These are phyloP conservation scores for Epicoccum nigrum DNA, from an alignment of 2,329 filamentous ascomycete genomes.

Conservation along the genomic window DNA sequence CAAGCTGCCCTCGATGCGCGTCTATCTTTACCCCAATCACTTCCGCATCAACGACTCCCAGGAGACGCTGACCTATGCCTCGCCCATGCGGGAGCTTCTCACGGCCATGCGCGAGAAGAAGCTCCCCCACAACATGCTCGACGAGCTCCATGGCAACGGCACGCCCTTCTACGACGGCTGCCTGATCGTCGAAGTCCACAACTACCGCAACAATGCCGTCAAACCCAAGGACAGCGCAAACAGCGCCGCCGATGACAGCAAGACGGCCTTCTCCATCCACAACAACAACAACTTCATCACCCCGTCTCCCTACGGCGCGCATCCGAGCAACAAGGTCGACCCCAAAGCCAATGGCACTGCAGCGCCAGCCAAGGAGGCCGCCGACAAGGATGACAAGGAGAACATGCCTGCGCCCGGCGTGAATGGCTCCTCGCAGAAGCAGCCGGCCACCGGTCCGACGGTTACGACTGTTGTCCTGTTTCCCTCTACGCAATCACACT, in stretches of 20 bases:
- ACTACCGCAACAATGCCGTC: slow-evolving; percentile 74
- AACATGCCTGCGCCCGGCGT: slow-evolving; percentile 62
- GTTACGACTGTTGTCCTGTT: slow-evolving; percentile 82
- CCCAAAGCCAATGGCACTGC: slow-evolving; percentile 33
- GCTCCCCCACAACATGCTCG: slow-evolving; percentile 86
- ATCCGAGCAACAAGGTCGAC: slow-evolving; percentile 53
- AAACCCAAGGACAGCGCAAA: slow-evolving; percentile 58
- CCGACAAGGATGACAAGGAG: slow-evolving; percentile 58
- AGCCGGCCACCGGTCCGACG: slow-evolving; percentile 53
- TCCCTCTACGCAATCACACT: slow-evolving; percentile 76
- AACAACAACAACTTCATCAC: slow-evolving; percentile 91
- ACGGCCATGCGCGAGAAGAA: slow-evolving; percentile 78
- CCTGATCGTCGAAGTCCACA: slow-evolving; percentile 91
- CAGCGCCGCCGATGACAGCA: slow-evolving; percentile 61
- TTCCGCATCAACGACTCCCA: slow-evolving; percentile 88
- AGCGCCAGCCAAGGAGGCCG: slow-evolving; percentile 28
- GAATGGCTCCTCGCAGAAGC: slow-evolving; percentile 54
- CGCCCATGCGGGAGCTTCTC: slow-evolving; percentile 82
- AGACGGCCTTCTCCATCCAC: slow-evolving; percentile 82
- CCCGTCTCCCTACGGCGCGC: slow-evolving; percentile 83
- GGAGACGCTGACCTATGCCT: slow-evolving; percentile 89
- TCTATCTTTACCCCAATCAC: slow-evolving; percentile 84
- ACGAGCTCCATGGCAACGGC: slow-evolving; percentile 72
- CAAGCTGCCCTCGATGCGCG: slow-evolving; percentile 77
- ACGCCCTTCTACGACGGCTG: slow-evolving; percentile 90